Evolutionary conservation across 805 yeast genomes (phyloP).

Genomic region (Allodekkera sacchari): DNA sequence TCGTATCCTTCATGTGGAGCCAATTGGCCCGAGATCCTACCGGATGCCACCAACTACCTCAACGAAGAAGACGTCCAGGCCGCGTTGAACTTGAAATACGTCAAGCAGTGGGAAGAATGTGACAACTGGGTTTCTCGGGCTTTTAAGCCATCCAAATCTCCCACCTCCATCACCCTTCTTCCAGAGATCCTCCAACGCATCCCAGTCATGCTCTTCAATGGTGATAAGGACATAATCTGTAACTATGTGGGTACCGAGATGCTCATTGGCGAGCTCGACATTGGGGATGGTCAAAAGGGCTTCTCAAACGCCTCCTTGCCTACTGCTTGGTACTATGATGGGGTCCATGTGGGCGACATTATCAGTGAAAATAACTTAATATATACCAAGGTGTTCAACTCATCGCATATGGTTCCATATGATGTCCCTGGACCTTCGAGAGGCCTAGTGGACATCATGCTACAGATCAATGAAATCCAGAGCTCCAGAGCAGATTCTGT

Average conservation of each 20-base stretch:
- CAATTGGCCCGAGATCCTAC: conserved; percentile 79
- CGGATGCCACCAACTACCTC: conserved; percentile 42
- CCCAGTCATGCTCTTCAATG: conserved; percentile 71
- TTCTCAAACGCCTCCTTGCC: conserved; percentile 26
- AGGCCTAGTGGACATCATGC: conserved; percentile 50
- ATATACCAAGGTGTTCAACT: conserved; percentile 59
- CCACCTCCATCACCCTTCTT: conserved; percentile 58
- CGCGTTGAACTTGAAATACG: conserved; percentile 40
- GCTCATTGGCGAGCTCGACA: conserved; percentile 44
- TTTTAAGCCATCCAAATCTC: conserved; percentile 43
- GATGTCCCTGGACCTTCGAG: conserved; percentile 66
- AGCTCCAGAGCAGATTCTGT: not conserved
- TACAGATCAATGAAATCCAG: not conserved
- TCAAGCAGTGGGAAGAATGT: conserved; percentile 69
- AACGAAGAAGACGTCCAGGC: conserved; percentile 34
- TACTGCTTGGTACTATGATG: conserved; percentile 37
- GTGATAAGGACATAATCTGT: conserved; percentile 85
- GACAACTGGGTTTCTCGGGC: conserved; percentile 43
- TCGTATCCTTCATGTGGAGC: conserved; percentile 80
- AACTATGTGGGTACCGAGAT: conserved; percentile 69
- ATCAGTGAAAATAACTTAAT: conserved; percentile 61
- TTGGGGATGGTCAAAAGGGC: conserved; percentile 60
- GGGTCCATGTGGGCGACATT: conserved; percentile 30
- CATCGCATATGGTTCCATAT: conserved; percentile 92
- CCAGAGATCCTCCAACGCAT: conserved; percentile 52